Evolutionary conservation across 2,329 filamentous ascomycete genomes (phyloP).

Genomic region (Metarhizium rileyi): DNA sequence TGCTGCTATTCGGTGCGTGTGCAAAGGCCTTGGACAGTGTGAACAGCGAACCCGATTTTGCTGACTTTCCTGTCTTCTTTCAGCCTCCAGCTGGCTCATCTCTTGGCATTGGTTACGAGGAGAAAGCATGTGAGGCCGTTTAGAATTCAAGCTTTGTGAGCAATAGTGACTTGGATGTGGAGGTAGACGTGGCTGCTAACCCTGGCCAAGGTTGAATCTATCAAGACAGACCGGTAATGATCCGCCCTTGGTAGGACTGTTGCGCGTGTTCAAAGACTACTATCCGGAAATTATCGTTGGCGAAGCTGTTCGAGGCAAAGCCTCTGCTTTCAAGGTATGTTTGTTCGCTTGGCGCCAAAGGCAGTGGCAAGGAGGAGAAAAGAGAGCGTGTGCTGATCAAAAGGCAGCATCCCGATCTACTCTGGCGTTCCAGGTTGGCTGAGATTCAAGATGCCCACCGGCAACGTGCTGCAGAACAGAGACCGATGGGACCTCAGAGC

Average conservation of each 20-base stretch:
- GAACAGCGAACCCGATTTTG: background rate
- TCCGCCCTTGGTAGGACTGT: conserved; percentile 59
- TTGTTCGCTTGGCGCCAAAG: background rate
- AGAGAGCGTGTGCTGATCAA: conserved; percentile 1
- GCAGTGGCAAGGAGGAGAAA: no score
- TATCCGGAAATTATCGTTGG: conserved; percentile 82
- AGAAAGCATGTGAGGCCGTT: conserved; percentile 78
- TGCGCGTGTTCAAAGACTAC: conserved; percentile 82
- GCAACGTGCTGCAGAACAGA: conserved; percentile 34
- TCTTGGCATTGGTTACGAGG: conserved; percentile 69
- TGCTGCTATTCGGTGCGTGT: conserved; percentile 54
- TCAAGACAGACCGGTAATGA: conserved; percentile 60
- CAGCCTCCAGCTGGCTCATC: conserved; percentile 58
- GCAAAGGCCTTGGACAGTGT: background rate
- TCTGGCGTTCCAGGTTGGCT: conserved; percentile 62
- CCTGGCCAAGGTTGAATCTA: conserved; percentile 39
- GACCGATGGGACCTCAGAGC: conserved; percentile 22
- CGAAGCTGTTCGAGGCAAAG: conserved; percentile 50
- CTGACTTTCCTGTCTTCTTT: background rate
- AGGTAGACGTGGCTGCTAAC: background rate
- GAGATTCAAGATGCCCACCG: conserved; percentile 53
- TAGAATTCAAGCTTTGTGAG: conserved; percentile 66
- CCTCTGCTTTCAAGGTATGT: conserved; percentile 50
- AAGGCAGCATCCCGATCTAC: conserved; percentile 59
- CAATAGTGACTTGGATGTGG: conserved; percentile 1